These are phyloP conservation scores for Lactarius tabidus DNA, from an alignment of 768 basidiomycete species.

Conservation along the genomic window DNA sequence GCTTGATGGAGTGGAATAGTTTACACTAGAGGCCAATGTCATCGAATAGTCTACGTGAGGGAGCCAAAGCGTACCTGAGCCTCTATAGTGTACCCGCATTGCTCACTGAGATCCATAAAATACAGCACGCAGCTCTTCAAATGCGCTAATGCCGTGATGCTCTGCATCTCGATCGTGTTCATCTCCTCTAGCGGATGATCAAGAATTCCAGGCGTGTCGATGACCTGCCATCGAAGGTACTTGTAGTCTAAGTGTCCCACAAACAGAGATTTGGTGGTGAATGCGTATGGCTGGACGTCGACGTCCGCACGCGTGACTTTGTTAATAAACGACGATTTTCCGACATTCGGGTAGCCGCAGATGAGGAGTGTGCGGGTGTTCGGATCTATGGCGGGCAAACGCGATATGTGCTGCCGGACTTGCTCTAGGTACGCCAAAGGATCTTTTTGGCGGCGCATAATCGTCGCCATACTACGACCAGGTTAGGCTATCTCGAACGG, in stretches of 20 bases:
- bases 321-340: slow-evolving; percentile 99
- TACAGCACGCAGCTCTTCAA: slow-evolving; percentile 91
- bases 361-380: slow-evolving; percentile 96
- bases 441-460: slow-evolving; percentile 98
- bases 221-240: slow-evolving; percentile 99
- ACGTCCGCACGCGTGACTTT: slow-evolving; percentile 99
- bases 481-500: not conserved
- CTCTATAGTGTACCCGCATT: slow-evolving; percentile 96
- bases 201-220: slow-evolving; percentile 97
- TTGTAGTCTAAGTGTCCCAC: slow-evolving; percentile 99
- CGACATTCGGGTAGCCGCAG: slow-evolving; percentile 99
- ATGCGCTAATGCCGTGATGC: slow-evolving; percentile 96
- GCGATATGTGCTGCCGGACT: slow-evolving; percentile 97
- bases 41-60: not conserved
- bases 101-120: slow-evolving; percentile 98
- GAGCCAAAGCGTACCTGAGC: slow-evolving; percentile 64
- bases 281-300: slow-evolving; percentile 98
- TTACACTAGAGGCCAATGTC: slow-evolving; percentile 61
- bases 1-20: slow-evolving; percentile 99
- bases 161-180: slow-evolving; percentile 99
- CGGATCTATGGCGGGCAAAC: slow-evolving; percentile 97
- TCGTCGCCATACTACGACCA: slow-evolving; percentile 84
- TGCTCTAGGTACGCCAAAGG: slow-evolving; percentile 98
- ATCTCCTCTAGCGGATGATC: slow-evolving; percentile 99
- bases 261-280: slow-evolving; percentile 98